phyloP scores from a whole-genome alignment of 768 basidiomycete species.

The Neoboletus brunneissimus region DNA sequence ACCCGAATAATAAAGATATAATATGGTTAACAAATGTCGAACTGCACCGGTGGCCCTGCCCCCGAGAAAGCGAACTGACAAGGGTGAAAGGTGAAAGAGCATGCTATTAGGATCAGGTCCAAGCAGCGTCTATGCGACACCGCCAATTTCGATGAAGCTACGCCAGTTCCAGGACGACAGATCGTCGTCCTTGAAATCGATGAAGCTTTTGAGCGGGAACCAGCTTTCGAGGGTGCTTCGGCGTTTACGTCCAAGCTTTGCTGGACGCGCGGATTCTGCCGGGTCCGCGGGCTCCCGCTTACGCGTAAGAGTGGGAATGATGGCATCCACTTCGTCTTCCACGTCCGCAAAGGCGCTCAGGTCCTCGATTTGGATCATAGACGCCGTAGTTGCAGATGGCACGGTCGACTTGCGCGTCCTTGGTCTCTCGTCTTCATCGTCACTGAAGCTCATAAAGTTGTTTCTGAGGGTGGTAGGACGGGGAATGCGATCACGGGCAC shows the following conservation, averaged over 20 bases:
- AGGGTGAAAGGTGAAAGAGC: background rate
- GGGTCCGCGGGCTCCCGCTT: constrained; percentile 10
- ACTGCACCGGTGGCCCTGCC: constrained; percentile 5
- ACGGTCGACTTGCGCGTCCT: constrained; percentile 1
- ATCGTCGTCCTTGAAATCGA: constrained; percentile 55
- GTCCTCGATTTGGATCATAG: constrained; percentile 22
- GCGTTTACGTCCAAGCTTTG: constrained; percentile 28
- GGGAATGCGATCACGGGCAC: constrained; percentile 20
- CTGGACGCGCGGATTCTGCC: constrained; percentile 6
- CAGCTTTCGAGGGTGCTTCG: constrained; percentile 47
- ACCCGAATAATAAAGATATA: constrained; percentile 10
- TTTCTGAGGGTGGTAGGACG: constrained; percentile 21
- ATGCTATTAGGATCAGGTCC: background rate
- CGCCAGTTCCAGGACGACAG: constrained; percentile 53
- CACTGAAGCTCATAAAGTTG: constrained; percentile 69
- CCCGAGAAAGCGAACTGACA: background rate
- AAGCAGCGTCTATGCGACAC: constrained; percentile 15
- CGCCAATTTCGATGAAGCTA: constrained; percentile 60
- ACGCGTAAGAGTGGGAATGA: constrained; percentile 18
- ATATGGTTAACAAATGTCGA: constrained; percentile 3
- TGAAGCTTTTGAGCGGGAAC: constrained; percentile 62
- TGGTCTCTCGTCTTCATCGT: constrained; percentile 53
- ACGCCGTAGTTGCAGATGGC: constrained; percentile 4
- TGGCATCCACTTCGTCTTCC: constrained; percentile 32
- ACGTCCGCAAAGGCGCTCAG: constrained; percentile 26